A percentile compares a stretch with the other conserved stretches of the same genome.
These are phyloP conservation scores for Xylogone sp. DNA, from an alignment of 2,329 filamentous ascomycete species.

Conservation along the genomic window DNA sequence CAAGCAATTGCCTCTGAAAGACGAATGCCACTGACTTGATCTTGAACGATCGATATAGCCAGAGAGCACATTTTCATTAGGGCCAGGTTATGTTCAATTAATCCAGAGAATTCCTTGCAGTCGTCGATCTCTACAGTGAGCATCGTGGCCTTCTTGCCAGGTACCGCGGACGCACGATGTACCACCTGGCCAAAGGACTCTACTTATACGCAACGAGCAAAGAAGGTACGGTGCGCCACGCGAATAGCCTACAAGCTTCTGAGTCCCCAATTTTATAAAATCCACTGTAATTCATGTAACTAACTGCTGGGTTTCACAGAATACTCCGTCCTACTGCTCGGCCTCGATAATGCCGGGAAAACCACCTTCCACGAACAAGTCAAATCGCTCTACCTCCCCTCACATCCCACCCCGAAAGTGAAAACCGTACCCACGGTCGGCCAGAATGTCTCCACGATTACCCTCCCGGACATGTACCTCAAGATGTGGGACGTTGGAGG, in stretches of 20 bases:
- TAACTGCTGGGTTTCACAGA: conserved; percentile 46
- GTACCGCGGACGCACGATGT: conserved; percentile 55
- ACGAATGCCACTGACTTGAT: no score
- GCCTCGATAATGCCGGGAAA: conserved; percentile 97
- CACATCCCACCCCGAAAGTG: conserved; percentile 58
- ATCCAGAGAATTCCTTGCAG: no score
- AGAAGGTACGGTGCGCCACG: conserved; percentile 62
- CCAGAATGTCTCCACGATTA: conserved; percentile 91
- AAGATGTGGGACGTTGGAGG: conserved; percentile 99
- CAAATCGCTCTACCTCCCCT: conserved; percentile 76
- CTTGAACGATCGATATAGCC: no score
- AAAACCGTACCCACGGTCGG: conserved; percentile 96
- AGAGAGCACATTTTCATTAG: no score
- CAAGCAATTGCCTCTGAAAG: no score
- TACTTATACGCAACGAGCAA: conserved; percentile 96
- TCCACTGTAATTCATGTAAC: no score
- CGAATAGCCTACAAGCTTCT: no score
- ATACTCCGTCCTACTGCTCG: conserved; percentile 94
- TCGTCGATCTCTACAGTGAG: no score
- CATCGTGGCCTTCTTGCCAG: not conserved
- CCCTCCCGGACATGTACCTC: conserved; percentile 90
- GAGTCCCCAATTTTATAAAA: no score
- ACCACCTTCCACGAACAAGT: conserved; percentile 97
- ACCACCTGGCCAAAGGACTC: conserved; percentile 90
- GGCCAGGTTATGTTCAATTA: no score